Conservation (phyloP, 768 basidiomycete species). For the Podaxis carcinomalis region DNA sequence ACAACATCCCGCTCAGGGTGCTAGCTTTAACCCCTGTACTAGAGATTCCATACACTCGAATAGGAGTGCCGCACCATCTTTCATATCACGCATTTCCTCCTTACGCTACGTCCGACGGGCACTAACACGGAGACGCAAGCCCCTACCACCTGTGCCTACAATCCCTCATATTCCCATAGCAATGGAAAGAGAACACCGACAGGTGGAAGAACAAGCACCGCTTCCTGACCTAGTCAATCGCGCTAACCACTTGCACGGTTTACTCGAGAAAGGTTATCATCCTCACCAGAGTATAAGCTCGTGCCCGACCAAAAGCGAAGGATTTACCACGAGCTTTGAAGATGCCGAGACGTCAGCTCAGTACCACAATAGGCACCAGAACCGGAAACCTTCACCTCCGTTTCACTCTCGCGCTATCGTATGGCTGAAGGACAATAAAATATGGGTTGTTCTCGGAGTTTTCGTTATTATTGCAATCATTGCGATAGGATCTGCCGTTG, state of each 20-base stretch:
- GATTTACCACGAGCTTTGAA: slow-evolving; percentile 18
- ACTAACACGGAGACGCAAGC: slow-evolving; percentile 46
- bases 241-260: slow-evolving; percentile 41
- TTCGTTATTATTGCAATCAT: slow-evolving; percentile 31
- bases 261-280: slow-evolving; percentile 50
- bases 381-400: not conserved
- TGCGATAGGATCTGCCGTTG: slow-evolving; percentile 41
- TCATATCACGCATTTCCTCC: slow-evolving; percentile 46
- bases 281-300: slow-evolving; percentile 43
- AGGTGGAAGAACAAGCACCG: slow-evolving; percentile 41
- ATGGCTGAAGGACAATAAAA: slow-evolving; percentile 12
- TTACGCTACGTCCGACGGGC: slow-evolving; percentile 32
- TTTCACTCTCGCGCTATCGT: slow-evolving; percentile 7
- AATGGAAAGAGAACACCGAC: slow-evolving; percentile 35
- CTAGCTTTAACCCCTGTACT: slow-evolving; percentile 10
- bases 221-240: slow-evolving; percentile 51
- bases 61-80: slow-evolving; percentile 44
- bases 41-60: slow-evolving; percentile 42
- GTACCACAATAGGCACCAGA: not conserved
- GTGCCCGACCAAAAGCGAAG: slow-evolving; percentile 18
- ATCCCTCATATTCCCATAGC: slow-evolving; percentile 43
- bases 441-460: slow-evolving; percentile 20
- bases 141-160: slow-evolving; percentile 55
- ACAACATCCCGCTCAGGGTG: not conserved
- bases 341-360: slow-evolving; percentile 11